Evolutionary conservation across 139 green algal species (phyloP), one percentile per base, ranked within the genome.

Genomic region (Yamagishiella unicocca): DNA sequence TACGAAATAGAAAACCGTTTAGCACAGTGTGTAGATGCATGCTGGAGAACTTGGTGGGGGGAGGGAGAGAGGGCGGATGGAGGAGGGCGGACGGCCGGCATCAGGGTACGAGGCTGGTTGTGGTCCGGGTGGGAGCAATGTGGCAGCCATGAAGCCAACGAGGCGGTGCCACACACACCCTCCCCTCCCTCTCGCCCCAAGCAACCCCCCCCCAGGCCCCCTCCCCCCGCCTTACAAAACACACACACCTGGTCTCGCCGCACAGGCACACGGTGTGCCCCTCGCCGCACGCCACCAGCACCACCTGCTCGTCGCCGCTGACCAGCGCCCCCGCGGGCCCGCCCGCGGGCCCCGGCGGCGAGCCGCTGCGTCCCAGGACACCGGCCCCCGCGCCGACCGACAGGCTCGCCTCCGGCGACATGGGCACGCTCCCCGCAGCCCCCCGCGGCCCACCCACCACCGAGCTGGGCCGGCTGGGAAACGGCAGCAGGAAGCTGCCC

Each of bases 251-350:
- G 43, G 64, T 87, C 24, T 87, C 31, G 31, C 66, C 46, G 66
- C 81, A 87, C 81, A 87, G 33, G 45, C 64, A 78, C 12, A 87
- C 8, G 0, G 81, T 87, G 21, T 87, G 81, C 0, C 81, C 81
- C 45, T 87, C 81, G 4, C 81, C 81, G 14, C 64, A 78, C 35
- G 81, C 81, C 81, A 87, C 37, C 64, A 79, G 46, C 43, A 79
- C 24, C 66, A 58, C 33, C 64, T 53, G 45, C 81, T 87, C 81
- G 25, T 79, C 81, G 2, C 64, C 64, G 2, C 17, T 54, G 1
- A 25, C n/a, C 0, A 77, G 21, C 31, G 40, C 22, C n/a, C n/a
- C n/a, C 17, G 27, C n/a, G 27, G 61, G 27, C 3, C 31, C 61
- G 37, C 45, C 37, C 19, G 10, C n/a, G 27, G 25, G 25, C 0